Conservation (phyloP, 352 stramenopile genomes). For the Phytophthora uliginosa region DNA sequence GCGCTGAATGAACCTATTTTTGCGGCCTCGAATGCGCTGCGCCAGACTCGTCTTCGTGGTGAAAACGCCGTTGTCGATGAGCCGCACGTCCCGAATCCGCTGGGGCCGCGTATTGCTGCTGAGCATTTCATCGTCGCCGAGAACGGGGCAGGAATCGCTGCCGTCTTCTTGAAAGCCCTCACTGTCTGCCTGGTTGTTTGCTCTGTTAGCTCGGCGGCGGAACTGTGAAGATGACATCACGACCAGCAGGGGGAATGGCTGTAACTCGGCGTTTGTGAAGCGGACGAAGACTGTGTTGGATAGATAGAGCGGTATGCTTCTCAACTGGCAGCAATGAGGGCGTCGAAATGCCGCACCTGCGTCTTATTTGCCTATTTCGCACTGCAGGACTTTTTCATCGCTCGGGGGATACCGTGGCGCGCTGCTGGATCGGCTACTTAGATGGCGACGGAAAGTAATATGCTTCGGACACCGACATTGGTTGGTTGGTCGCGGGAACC, state of each 20-base stretch:
- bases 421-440: no score
- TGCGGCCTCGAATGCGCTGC: conserved; percentile 51
- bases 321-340: background rate
- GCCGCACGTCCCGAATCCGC: conserved; percentile 33
- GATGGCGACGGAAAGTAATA: background rate
- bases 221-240: conserved; percentile 24
- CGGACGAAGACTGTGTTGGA: background rate
- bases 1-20: conserved; percentile 79
- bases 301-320: background rate
- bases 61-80: conserved; percentile 35
- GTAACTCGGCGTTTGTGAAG: background rate
- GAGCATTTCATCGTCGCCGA: conserved; percentile 23
- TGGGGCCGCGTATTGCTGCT: conserved; percentile 1
- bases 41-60: conserved; percentile 24
- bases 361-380: conserved; percentile 33
- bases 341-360: conserved; percentile 8
- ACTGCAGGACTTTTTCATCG: conserved; percentile 6
- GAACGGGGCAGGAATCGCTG: conserved; percentile 33
- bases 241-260: background rate
- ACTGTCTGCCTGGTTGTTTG: conserved; percentile 8
- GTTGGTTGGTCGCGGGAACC: background rate
- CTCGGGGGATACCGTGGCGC: background rate
- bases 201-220: conserved; percentile 6
- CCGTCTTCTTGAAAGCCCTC: background rate
- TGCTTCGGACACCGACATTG: background rate